Conservation (phyloP, 305 asterid genomes). For the Lippia alba region DNA sequence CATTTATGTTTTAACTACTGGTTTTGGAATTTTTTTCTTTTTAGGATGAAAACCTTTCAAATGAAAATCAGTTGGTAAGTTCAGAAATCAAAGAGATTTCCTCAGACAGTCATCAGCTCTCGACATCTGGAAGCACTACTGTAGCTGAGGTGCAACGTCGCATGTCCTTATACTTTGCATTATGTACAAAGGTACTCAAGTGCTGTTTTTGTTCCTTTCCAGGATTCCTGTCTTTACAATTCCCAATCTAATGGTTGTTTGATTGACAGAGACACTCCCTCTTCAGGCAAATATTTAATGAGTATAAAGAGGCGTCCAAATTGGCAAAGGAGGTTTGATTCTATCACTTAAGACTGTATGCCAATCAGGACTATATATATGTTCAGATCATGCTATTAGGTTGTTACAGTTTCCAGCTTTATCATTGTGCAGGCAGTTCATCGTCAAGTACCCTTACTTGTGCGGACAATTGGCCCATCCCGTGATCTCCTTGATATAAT, state of each 20-base stretch:
- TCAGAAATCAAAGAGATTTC: constrained; percentile 47
- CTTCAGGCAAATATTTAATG: constrained; percentile 74
- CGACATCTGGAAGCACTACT: constrained; percentile 64
- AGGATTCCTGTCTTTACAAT: constrained; percentile 17
- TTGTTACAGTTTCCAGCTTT: constrained; percentile 39
- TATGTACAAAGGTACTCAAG: constrained; percentile 86
- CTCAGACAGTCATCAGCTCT: constrained; percentile 49
- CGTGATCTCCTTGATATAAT: constrained; percentile 77
- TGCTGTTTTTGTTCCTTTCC: constrained; percentile 29
- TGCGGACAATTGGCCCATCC: constrained; percentile 93
- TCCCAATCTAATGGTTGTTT: constrained; percentile 37
- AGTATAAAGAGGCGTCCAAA: constrained; percentile 61
- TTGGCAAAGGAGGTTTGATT: constrained; percentile 81
- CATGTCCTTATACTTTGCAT: constrained; percentile 94
- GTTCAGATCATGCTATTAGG: constrained; percentile 28
- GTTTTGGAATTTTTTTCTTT: constrained; percentile 29
- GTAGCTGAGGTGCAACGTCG: constrained; percentile 82
- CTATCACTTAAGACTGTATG: constrained; percentile 24
- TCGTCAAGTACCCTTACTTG: constrained; percentile 87
- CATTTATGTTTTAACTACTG: constrained; percentile 19
- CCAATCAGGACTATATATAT: constrained; percentile 13
- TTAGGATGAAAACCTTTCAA: constrained; percentile 65
- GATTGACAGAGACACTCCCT: constrained; percentile 86
- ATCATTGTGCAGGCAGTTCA: constrained; percentile 73
- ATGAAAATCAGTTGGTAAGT: constrained; percentile 52